These are phyloP conservation scores for Cystofilobasidium capitatum DNA, from an alignment of 768 basidiomycete species.

Conservation along the genomic window DNA sequence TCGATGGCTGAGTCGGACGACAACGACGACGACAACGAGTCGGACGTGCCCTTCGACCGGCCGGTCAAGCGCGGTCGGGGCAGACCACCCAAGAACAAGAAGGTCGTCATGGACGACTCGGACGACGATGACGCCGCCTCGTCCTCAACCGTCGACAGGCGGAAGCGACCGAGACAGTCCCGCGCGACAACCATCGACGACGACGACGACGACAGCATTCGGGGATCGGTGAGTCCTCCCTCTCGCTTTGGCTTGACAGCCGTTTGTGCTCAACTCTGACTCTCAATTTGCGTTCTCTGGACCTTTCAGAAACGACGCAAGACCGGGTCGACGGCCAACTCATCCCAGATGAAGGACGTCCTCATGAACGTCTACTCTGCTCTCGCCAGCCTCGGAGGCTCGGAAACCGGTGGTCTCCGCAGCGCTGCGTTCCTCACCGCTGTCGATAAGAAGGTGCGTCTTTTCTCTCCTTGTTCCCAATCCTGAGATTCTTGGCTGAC, in stretches of 20 bases:
- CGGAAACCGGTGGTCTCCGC: slow-evolving; percentile 33
- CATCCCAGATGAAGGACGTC: slow-evolving; percentile 22
- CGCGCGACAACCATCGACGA: slow-evolving; percentile 56
- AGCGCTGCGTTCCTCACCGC: slow-evolving; percentile 37
- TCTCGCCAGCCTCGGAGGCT: slow-evolving; percentile 31
- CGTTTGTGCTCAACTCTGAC: slow-evolving; percentile 7
- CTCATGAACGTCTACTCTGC: slow-evolving; percentile 35
- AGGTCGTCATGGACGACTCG: slow-evolving; percentile 44
- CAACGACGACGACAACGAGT: slow-evolving; percentile 14
- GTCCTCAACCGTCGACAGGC: slow-evolving; percentile 30
- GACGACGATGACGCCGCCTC: slow-evolving; percentile 37
- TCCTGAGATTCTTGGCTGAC: slow-evolving; percentile 7
- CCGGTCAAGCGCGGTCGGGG: slow-evolving; percentile 71
- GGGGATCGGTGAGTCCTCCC: slow-evolving; percentile 44
- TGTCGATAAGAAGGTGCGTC: slow-evolving; percentile 40
- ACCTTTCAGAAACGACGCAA: slow-evolving; percentile 69
- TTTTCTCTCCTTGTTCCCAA: not conserved
- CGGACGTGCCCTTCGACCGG: slow-evolving; percentile 7
- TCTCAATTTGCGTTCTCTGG: slow-evolving; percentile 5
- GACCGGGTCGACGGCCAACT: slow-evolving; percentile 44
- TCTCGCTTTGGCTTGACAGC: not conserved
- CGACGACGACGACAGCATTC: slow-evolving; percentile 43
- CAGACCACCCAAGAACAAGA: slow-evolving; percentile 57
- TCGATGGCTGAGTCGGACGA: not conserved
- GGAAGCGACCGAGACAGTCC: slow-evolving; percentile 34